phyloP scores from a whole-genome alignment of 1,284 basidiomycete species.

The Mycena citricolor region DNA sequence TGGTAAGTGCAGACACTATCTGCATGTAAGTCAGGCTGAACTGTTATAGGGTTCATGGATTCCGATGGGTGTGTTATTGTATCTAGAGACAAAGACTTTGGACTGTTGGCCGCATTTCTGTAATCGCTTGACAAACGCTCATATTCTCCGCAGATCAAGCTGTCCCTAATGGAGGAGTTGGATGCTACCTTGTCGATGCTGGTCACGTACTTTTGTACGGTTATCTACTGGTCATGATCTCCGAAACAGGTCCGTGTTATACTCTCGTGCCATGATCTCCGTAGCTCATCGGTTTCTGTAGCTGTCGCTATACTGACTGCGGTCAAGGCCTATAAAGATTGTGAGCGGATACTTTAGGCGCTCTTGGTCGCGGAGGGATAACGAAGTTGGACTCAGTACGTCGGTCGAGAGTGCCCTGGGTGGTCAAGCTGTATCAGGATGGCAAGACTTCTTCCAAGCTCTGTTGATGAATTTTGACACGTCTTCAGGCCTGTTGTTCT shows the following conservation, averaged over 20 bases:
- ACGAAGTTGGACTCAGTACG: constrained; percentile 29
- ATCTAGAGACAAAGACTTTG: constrained; percentile 35
- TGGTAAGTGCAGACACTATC: constrained; percentile 33
- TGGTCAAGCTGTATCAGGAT: constrained; percentile 41
- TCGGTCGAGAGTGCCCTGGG: constrained; percentile 35
- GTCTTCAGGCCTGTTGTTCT: constrained; percentile 39
- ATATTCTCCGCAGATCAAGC: constrained; percentile 4
- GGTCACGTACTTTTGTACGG: constrained; percentile 38
- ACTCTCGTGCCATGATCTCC: no score
- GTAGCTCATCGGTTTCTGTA: constrained; percentile 17
- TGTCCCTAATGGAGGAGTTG: constrained; percentile 14
- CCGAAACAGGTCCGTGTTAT: constrained; percentile 42
- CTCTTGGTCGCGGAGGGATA: neutral
- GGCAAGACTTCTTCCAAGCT: constrained; percentile 28
- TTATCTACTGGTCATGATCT: constrained; percentile 39
- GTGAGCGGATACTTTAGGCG: constrained; percentile 32
- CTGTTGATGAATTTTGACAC: neutral
- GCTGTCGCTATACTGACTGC: constrained; percentile 40
- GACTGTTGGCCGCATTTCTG: constrained; percentile 30
- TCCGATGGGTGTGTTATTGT: constrained; percentile 33
- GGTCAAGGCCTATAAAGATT: constrained; percentile 37
- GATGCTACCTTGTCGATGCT: constrained; percentile 34
- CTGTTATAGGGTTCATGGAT: no score
- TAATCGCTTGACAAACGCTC: neutral
- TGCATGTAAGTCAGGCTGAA: no score